Evolutionary conservation across 225 moss, liverwort and hornwort genomes (phyloP).

Genomic region (Pleurozium schreberi): DNA sequence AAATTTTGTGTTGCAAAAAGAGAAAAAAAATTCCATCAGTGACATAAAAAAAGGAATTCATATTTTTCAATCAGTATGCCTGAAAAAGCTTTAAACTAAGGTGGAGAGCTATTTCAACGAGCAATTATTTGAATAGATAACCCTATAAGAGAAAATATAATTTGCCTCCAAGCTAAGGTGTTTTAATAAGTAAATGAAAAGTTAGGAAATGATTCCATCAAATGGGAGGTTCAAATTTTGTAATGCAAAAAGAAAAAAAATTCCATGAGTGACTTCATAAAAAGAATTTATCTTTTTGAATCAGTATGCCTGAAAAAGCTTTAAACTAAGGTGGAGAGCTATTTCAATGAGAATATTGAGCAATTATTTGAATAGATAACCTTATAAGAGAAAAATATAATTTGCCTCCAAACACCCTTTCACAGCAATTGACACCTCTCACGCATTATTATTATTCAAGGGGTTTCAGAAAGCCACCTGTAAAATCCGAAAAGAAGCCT

Average conservation of each 20-base stretch:
- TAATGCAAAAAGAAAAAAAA: not conserved
- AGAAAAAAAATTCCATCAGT: not conserved
- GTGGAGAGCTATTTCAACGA: not conserved
- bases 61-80: not conserved
- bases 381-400: not conserved
- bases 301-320: not conserved
- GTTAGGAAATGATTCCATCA: not conserved
- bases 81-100: not conserved
- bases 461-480: constrained; percentile 44
- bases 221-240: not conserved
- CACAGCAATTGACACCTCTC: too few species aligned
- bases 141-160: not conserved
- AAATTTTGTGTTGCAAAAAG: not conserved
- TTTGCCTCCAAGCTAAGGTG: not conserved
- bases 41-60: not conserved
- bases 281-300: not conserved
- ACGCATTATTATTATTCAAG: too few species aligned
- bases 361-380: not conserved
- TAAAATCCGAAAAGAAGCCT: constrained; percentile 57
- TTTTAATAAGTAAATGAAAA: not conserved
- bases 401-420: not conserved
- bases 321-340: not conserved
- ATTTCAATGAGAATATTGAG: not conserved
- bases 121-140: not conserved
- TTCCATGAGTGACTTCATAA: not conserved